These are phyloP conservation scores for Fusarium sp. DNA, from an alignment of 2,329 filamentous ascomycete species.

Conservation along the genomic window DNA sequence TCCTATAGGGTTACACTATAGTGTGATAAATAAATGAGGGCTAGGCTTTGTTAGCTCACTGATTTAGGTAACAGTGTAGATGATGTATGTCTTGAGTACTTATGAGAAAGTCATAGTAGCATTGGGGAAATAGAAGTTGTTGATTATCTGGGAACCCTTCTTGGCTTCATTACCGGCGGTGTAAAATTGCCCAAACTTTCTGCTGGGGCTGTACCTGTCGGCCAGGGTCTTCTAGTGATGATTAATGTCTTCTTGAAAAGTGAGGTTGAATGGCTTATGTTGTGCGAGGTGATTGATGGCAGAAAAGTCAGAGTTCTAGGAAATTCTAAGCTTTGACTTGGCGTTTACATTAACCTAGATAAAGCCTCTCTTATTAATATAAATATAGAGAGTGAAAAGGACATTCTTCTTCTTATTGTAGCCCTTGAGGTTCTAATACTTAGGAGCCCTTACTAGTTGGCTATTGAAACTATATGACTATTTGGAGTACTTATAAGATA, in stretches of 20 bases:
- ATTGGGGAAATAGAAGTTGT: slow-evolving; percentile 44
- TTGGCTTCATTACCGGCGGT: slow-evolving; percentile 10
- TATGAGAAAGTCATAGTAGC: slow-evolving; percentile 40
- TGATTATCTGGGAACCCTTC: slow-evolving; percentile 24
- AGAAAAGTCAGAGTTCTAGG: slow-evolving; percentile 67
- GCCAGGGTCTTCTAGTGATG: slow-evolving; percentile 74
- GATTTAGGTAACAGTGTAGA: fast-evolving
- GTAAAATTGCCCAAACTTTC: slow-evolving; percentile 56
- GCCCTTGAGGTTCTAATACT: slow-evolving; percentile 69
- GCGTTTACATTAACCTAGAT: slow-evolving; percentile 72
- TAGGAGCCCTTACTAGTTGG: slow-evolving; percentile 73
- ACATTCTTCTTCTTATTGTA: slow-evolving; percentile 71
- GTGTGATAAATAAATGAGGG: slow-evolving; percentile 41
- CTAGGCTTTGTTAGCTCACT: slow-evolving; percentile 52
- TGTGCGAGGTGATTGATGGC: slow-evolving; percentile 61
- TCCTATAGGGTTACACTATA: slow-evolving; percentile 31
- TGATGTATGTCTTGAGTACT: slow-evolving; percentile 64
- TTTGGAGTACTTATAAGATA: slow-evolving; percentile 74
- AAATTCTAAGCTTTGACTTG: slow-evolving; percentile 59
- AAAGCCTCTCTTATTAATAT: slow-evolving; percentile 68
- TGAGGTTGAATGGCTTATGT: slow-evolving; percentile 62
- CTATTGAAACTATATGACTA: slow-evolving; percentile 74
- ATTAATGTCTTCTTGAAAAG: slow-evolving; percentile 67
- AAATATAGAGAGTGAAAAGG: slow-evolving; percentile 68
- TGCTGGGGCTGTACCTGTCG: slow-evolving; percentile 30